Evolutionary conservation across 257 asterid species (phyloP), one percentile per base, ranked within the genome.

Genomic region (Nicotiana attenuata): DNA sequence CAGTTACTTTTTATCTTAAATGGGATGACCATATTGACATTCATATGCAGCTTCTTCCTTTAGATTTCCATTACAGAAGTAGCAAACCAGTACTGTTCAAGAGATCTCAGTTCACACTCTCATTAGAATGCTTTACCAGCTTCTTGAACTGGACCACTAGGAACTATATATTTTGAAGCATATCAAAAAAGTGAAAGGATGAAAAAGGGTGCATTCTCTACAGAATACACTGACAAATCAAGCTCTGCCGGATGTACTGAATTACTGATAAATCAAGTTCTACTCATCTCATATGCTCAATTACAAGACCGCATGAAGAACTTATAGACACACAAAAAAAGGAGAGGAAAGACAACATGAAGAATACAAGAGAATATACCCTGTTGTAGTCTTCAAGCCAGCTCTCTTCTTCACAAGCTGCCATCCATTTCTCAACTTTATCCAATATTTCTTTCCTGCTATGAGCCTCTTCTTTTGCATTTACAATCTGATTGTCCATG

Each of bases 371-470:
- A 47, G 59, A n/a, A 13, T 29, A 84, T 91, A 96, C 99, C 96
- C 97, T 90, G 75, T 87, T 96, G 88, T 96, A 94, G 86, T 96
- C 99, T 83, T 96, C 99, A 77, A 94, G 98, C 98, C 98, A 94
- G 83, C 95, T 92, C 92, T 94, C 98, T 87, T 94, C 98, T 87
- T 96, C 98, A 87, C 99, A 96, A 82, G 98, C 91, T 24, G 97
- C 90, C 98, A 94, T 92, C 98, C 97, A 94, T 81, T 92, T 94
- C 87, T 94, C 99, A 87, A 96, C 99, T 89, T 96, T 96, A 78
- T 94, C 99, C 92, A 96, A 85, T 89, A 96, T 96, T 26, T 94
- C 99, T 85, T 87, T 96, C 91, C 99, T 89, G 86, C 98, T 96
- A 29, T 83, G 50, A 66, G 98, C 93, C 91, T 94, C 98, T 85